Percentiles rank a stretch among this genome's conserved stretches.
Conservation (phyloP, 139 green algal genomes). For the Penium margaritaceum region DNA sequence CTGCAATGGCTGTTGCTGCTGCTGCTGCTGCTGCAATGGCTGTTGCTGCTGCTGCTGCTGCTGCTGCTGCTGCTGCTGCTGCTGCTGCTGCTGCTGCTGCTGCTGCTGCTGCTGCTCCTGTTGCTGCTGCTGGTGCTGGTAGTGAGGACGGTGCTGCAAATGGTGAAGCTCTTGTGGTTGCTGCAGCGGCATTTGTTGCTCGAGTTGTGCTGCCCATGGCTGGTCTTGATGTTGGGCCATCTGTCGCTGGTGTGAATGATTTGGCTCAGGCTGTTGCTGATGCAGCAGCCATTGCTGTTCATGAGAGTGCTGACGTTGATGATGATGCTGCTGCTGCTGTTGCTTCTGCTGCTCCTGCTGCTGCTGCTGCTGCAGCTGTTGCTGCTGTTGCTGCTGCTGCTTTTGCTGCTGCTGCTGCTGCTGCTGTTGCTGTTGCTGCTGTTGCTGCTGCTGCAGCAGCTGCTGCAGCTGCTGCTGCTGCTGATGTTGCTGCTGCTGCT, state of each 20-base stretch:
- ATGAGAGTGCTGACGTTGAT: background rate
- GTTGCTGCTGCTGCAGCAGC: background rate
- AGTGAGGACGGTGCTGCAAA: background rate
- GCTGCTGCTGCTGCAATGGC: background rate
- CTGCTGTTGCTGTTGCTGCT: background rate
- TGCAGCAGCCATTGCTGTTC: background rate
- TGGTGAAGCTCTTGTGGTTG: too few relatives aligned
- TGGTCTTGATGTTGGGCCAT: background rate
- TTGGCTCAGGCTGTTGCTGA: background rate
- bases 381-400: background rate
- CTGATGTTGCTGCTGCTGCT: too few relatives aligned
- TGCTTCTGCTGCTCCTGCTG: too few relatives aligned
- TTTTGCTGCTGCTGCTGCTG: background rate
- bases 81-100: constrained; percentile 14
- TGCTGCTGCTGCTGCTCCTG: constrained; percentile 21
- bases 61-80: background rate
- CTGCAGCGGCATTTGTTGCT: background rate
- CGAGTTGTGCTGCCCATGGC: background rate
- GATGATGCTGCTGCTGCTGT: too few relatives aligned
- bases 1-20: constrained; percentile 19
- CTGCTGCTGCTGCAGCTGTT: too few relatives aligned
- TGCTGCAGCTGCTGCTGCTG: background rate
- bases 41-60: background rate
- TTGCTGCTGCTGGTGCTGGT: too few relatives aligned
- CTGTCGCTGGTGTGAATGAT: too few relatives aligned